Percentiles rank a stretch among this genome's conserved stretches.
These are phyloP conservation scores for Yamadazyma dushanensis DNA, from an alignment of 1,139 yeast species.

Conservation along the genomic window DNA sequence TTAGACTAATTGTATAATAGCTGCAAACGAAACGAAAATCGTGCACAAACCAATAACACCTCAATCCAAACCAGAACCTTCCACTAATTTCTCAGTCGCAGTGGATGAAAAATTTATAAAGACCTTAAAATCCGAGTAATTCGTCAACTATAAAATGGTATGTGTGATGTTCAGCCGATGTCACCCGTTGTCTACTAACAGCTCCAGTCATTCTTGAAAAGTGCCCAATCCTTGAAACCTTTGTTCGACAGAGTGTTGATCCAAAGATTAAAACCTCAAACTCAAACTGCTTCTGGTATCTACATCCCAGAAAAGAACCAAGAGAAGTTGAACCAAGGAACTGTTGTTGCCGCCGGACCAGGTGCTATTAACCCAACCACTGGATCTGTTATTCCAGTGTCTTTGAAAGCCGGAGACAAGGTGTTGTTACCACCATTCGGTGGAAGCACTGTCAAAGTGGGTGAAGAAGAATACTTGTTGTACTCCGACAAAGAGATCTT, in stretches of 20 bases:
- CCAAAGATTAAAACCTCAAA: slow-evolving; percentile 88
- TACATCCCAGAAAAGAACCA: slow-evolving; percentile 96
- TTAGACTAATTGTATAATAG: slow-evolving; percentile 46
- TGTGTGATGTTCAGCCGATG: slow-evolving; percentile 8
- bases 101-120: slow-evolving; percentile 6
- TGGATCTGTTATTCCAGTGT: slow-evolving; percentile 70
- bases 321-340: slow-evolving; percentile 84
- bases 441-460: slow-evolving; percentile 85
- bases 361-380: slow-evolving; percentile 63
- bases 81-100: slow-evolving; percentile 8
- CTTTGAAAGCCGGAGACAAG: slow-evolving; percentile 85
- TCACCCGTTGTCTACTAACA: slow-evolving; percentile 17
- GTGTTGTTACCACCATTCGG: slow-evolving; percentile 90
- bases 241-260: slow-evolving; percentile 94
- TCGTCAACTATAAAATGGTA: slow-evolving; percentile 17
- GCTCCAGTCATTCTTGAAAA: slow-evolving; percentile 61
- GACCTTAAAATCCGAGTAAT: slow-evolving; percentile 1
- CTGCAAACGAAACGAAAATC: slow-evolving; percentile 3
- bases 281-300: slow-evolving; percentile 92
- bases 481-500: slow-evolving; percentile 91
- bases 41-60: slow-evolving; percentile 13
- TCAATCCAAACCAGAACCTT: slow-evolving; percentile 14
- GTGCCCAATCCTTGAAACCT: slow-evolving; percentile 87
- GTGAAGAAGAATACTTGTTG: slow-evolving; percentile 74
- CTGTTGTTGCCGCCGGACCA: slow-evolving; percentile 82